A percentile compares a stretch with the other conserved stretches of the same genome.
Evolutionary conservation across 176 grass and related monocot species (phyloP).

Genomic region (Oryza nivara): DNA sequence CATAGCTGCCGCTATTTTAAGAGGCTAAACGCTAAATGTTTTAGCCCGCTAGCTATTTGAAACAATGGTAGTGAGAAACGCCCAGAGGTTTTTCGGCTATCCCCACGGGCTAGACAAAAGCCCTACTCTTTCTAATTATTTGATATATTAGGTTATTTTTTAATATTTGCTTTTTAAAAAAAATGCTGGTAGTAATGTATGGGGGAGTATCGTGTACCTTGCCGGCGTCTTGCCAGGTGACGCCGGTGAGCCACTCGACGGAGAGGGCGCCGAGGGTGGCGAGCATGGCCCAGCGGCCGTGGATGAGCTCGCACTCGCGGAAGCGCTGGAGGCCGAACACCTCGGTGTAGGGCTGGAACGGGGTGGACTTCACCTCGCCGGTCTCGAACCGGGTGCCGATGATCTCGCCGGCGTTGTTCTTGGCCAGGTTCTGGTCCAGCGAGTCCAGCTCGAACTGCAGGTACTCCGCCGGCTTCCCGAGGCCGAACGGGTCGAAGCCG

Average conservation of each 20-base stretch:
- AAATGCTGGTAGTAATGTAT: neutral
- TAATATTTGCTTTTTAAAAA: too few relatives aligned
- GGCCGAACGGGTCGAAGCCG: slow-evolving; percentile 91
- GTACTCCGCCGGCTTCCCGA: slow-evolving; percentile 97
- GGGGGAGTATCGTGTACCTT: slow-evolving; percentile 50
- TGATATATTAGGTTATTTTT: too few relatives aligned
- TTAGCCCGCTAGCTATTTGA: too few relatives aligned
- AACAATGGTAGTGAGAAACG: too few relatives aligned
- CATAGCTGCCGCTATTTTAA: too few relatives aligned
- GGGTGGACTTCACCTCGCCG: slow-evolving; percentile 75
- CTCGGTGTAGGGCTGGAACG: slow-evolving; percentile 92
- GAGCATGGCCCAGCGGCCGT: slow-evolving; percentile 98
- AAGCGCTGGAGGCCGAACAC: slow-evolving; percentile 97
- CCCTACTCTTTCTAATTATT: too few relatives aligned
- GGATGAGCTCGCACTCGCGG: slow-evolving; percentile 98
- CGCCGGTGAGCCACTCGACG: slow-evolving; percentile 96
- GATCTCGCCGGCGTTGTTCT: slow-evolving; percentile 66
- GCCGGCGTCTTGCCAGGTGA: slow-evolving; percentile 99
- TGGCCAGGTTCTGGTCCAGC: slow-evolving; percentile 97
- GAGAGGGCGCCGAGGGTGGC: slow-evolving; percentile 90
- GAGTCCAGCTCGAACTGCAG: slow-evolving; percentile 91
- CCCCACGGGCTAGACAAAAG: too few relatives aligned
- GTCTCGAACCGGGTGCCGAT: slow-evolving; percentile 88
- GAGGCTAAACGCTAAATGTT: too few relatives aligned
- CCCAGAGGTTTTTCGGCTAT: too few relatives aligned